phyloP scores from a whole-genome alignment of 106 monocot species.

The Platanthera guangdongensis region DNA sequence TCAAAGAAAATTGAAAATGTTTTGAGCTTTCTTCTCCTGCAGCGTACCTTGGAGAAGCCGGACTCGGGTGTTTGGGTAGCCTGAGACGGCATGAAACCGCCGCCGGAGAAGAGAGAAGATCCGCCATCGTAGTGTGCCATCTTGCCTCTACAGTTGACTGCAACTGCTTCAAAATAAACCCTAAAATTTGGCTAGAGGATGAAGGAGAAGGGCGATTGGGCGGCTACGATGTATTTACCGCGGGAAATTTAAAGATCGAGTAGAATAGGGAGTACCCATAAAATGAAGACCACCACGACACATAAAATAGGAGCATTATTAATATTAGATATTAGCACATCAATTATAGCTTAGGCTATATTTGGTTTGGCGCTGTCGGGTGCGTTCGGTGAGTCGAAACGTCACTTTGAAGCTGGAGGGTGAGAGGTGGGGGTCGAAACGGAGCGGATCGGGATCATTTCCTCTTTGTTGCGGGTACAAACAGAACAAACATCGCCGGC shows the following conservation, averaged over 20 bases:
- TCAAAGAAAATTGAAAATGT: not conserved
- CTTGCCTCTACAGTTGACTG: not conserved
- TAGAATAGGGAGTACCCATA: too few relatives aligned
- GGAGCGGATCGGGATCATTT: too few relatives aligned
- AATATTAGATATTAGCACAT: too few relatives aligned
- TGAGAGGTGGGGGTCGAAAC: too few relatives aligned
- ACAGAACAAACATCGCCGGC: too few relatives aligned
- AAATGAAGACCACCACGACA: too few relatives aligned
- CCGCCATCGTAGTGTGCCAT: slow-evolving; percentile 52
- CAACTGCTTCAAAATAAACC: not conserved
- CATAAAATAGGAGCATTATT: too few relatives aligned
- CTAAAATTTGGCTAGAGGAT: not conserved
- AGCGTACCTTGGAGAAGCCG: slow-evolving; percentile 47
- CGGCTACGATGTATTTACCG: not conserved
- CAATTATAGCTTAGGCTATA: too few relatives aligned
- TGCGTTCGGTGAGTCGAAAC: too few relatives aligned
- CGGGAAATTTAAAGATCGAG: not conserved
- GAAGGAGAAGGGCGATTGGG: not conserved
- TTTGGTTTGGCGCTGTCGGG: too few relatives aligned
- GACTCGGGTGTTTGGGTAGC: slow-evolving; percentile 58
- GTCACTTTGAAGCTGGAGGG: too few relatives aligned
- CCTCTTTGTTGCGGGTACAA: too few relatives aligned
- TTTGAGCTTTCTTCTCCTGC: not conserved
- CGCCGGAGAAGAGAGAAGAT: slow-evolving; percentile 58
- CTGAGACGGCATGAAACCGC: slow-evolving; percentile 81